Evolutionary conservation across 139 green algal genomes (phyloP), one percentile per base, ranked within the genome.

Genomic region (Picochlorum sp.): DNA sequence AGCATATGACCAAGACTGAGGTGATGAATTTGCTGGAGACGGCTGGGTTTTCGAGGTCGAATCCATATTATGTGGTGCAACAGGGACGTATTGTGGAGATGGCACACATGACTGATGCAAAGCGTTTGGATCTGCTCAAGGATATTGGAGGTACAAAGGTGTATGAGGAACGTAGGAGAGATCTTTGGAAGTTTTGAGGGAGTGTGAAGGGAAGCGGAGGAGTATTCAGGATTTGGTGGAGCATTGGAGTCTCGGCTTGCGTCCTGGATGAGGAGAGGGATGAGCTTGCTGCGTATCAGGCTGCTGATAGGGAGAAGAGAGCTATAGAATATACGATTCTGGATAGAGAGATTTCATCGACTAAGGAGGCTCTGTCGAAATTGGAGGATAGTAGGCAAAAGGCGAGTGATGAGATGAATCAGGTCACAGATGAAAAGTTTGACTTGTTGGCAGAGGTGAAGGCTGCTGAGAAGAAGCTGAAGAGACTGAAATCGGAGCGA

Each of bases 21-120:
- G 86, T 98, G 14, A 77, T 86, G 70, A 96, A 95, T 70, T 72
- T 98, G 50, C 81, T 99, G 51, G 94, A 99, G 79, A 92, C 76
- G 28, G 94, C 94, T 10, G 94, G 94, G 21, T 98, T 99, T 74
- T 91, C 77, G 15, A 77, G 88, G 6, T 85, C 91, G 51, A 99
- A 99, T 76, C 94, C 94, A 1, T 99, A 99, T 80, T 98, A 98
- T 72, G 87, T 98, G 30, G 94, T 99, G 51, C 92, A 99, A 79
- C 94, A 99, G 79, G 93, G 92, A 52, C 93, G 94, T 80, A 92
- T 95, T 65, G 84, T 80, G 71, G 63, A 72, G 32, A 84, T 96
- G 71, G 72, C 87, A 13, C 82, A 75, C 34, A 97, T 97, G 92
- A 85, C 80, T 23, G 91, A 96, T 71, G 23, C 71, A 2, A 81